A percentile compares a stretch with the other conserved stretches of the same genome.
Conservation (phyloP, 345 rosid genomes). For the Eucalyptus polyanthemos region DNA sequence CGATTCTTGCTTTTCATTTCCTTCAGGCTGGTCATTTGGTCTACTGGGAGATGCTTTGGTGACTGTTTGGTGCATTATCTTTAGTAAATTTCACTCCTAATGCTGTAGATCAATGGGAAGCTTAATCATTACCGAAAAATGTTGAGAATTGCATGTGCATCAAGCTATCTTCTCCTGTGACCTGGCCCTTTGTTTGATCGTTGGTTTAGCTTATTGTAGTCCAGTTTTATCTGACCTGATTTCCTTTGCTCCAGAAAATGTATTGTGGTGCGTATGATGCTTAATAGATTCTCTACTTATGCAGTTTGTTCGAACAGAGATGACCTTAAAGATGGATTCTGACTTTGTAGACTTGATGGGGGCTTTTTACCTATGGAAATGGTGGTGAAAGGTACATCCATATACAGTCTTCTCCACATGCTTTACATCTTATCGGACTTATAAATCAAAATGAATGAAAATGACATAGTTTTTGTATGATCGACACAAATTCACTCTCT, state of each 20-base stretch:
- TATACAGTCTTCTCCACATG: not conserved
- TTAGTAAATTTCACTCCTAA: not conserved
- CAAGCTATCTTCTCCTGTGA: not conserved
- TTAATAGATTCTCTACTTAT: not conserved
- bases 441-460: not conserved
- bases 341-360: slow-evolving; percentile 19
- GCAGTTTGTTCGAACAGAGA: slow-evolving; percentile 79
- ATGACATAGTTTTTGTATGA: not conserved
- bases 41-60: not conserved
- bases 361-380: slow-evolving; percentile 74
- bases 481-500: not conserved
- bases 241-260: not conserved
- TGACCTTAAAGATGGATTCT: slow-evolving; percentile 17
- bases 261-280: not conserved
- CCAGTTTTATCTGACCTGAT: not conserved
- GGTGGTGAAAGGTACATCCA: slow-evolving; percentile 56
- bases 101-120: not conserved
- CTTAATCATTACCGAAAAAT: not conserved
- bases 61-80: not conserved
- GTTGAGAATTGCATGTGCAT: not conserved
- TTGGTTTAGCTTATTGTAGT: not conserved
- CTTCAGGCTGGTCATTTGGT: not conserved
- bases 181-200: not conserved
- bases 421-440: not conserved
- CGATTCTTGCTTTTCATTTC: not conserved